These are phyloP conservation scores for Plenodomus biglobosus DNA, from an alignment of 2,329 filamentous ascomycete genomes.

Conservation along the genomic window DNA sequence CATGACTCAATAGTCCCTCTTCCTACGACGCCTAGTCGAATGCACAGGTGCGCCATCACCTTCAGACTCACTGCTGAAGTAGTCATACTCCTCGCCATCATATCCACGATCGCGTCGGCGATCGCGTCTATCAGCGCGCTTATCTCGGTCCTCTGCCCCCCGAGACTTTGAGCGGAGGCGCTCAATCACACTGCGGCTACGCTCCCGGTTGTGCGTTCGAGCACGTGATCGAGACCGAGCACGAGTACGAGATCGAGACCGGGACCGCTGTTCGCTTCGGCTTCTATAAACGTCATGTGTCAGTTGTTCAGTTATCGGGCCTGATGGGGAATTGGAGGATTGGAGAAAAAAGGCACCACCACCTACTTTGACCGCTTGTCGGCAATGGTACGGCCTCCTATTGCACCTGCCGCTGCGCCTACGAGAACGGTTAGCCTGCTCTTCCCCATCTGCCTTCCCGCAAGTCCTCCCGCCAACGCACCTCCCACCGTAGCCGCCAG, in stretches of 20 bases:
- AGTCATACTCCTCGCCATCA: slow-evolving; percentile 19
- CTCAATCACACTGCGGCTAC: slow-evolving; percentile 29
- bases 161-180: slow-evolving; percentile 30
- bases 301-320: background rate
- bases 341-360: background rate
- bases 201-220: slow-evolving; percentile 19
- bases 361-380: slow-evolving; percentile 17
- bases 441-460: slow-evolving; percentile 35
- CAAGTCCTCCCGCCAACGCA: slow-evolving; percentile 44
- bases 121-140: slow-evolving; percentile 11
- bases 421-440: slow-evolving; percentile 42
- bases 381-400: slow-evolving; percentile 33
- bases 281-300: slow-evolving; percentile 13
- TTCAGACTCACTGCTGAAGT: slow-evolving; percentile 17
- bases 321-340: background rate
- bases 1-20: slow-evolving; percentile 11
- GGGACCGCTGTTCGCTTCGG: slow-evolving; percentile 20
- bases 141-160: slow-evolving; percentile 17
- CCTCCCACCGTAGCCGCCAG: slow-evolving; percentile 42
- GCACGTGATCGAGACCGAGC: slow-evolving; percentile 23
- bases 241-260: slow-evolving; percentile 20
- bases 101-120: slow-evolving; percentile 22
- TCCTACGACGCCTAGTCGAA: slow-evolving; percentile 11
- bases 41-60: slow-evolving; percentile 16
- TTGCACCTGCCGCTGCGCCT: slow-evolving; percentile 41